These are phyloP conservation scores for Kuraishia hungarica DNA, from an alignment of 805 yeast genomes.

Conservation along the genomic window DNA sequence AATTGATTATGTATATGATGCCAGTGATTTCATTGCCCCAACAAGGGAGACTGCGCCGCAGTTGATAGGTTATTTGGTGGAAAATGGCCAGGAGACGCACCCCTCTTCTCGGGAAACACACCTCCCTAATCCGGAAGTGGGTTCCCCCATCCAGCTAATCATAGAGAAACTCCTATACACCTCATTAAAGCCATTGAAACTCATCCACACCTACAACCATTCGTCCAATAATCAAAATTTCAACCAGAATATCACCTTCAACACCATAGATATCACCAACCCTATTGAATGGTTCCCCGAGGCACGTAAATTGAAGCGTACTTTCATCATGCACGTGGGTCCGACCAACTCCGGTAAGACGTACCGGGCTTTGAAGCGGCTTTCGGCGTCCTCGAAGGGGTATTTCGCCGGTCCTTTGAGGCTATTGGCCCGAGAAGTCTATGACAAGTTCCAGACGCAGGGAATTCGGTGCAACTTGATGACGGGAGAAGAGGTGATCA, in stretches of 20 bases:
- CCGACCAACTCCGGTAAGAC: conserved; percentile 98
- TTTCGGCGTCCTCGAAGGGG: conserved; percentile 63
- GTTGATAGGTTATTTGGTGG: background rate
- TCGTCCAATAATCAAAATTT: background rate
- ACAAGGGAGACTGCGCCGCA: background rate
- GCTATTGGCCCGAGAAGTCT: conserved; percentile 83
- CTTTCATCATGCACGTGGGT: conserved; percentile 88
- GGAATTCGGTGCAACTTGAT: conserved; percentile 71
- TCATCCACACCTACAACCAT: conserved; percentile 1
- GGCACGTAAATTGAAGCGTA: conserved; percentile 72
- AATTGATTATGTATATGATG: background rate
- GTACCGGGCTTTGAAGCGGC: conserved; percentile 63
- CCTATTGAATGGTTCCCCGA: conserved; percentile 81
- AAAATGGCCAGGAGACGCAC: too few species aligned
- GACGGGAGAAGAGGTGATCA: conserved; percentile 93
- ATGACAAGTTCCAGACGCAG: conserved; percentile 64
- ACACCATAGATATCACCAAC: conserved; percentile 33
- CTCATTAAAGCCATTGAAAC: background rate
- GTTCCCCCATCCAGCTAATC: background rate
- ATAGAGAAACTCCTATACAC: background rate
- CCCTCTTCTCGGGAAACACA: too few species aligned
- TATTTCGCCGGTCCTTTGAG: conserved; percentile 94
- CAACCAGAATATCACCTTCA: conserved; percentile 2
- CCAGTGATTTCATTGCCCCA: background rate
- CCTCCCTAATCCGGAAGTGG: too few species aligned